phyloP scores from a whole-genome alignment of 2,329 filamentous ascomycete species.

The Fusarium mangiferae region DNA sequence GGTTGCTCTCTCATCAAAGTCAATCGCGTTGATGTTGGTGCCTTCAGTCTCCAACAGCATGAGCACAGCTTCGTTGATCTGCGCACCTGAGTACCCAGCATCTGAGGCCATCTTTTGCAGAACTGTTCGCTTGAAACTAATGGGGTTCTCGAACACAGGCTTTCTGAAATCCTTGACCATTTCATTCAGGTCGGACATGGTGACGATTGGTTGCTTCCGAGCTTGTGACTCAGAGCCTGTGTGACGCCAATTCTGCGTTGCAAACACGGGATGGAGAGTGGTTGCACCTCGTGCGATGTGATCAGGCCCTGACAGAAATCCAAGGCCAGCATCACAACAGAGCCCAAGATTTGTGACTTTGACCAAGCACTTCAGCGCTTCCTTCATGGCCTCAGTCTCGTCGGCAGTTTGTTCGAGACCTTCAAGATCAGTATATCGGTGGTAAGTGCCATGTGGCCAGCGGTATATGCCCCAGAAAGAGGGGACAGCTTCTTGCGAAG shows the following conservation, averaged over 20 bases:
- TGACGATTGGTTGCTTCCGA: constrained; percentile 27
- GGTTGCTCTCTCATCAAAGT: constrained; percentile 48
- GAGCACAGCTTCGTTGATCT: constrained; percentile 49
- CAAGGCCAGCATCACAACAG: constrained; percentile 74
- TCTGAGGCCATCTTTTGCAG: constrained; percentile 52
- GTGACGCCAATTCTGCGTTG: constrained; percentile 42
- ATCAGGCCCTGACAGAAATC: constrained; percentile 73
- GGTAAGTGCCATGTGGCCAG: constrained; percentile 70
- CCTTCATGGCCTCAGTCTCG: constrained; percentile 69
- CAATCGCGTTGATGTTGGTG: constrained; percentile 43
- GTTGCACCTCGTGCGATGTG: constrained; percentile 58
- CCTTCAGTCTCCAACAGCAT: constrained; percentile 51
- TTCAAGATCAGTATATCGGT: constrained; percentile 67
- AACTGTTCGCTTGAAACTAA: constrained; percentile 46
- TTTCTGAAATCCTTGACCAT: constrained; percentile 35
- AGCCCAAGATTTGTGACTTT: constrained; percentile 72
- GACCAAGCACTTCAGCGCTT: constrained; percentile 66
- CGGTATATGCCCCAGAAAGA: constrained; percentile 73
- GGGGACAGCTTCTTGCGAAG: constrained; percentile 61
- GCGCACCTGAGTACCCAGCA: constrained; percentile 47
- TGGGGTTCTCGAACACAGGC: constrained; percentile 39
- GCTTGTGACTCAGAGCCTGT: constrained; percentile 18
- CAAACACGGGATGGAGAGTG: constrained; percentile 50
- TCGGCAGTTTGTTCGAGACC: constrained; percentile 72
- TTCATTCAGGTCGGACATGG: constrained; percentile 42